These are phyloP conservation scores for Mariannaea sp. DNA, from an alignment of 2,329 filamentous ascomycete species.

Conservation along the genomic window DNA sequence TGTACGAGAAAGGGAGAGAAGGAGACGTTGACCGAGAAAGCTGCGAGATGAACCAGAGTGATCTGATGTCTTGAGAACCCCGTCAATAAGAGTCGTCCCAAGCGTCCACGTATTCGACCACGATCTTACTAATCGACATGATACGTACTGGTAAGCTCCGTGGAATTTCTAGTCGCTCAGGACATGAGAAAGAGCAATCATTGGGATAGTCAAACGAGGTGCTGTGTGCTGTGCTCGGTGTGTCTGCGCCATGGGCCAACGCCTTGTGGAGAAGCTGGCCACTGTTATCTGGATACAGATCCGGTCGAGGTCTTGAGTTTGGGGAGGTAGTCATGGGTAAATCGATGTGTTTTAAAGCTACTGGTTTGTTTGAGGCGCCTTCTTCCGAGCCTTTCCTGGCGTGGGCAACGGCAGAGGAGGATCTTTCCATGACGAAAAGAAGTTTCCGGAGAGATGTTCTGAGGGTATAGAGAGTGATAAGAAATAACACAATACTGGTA, in stretches of 20 bases:
- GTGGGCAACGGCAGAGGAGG: not conserved
- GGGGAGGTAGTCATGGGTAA: not conserved
- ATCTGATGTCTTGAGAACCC: slow-evolving; percentile 16
- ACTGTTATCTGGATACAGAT: not conserved
- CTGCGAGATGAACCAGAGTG: slow-evolving; percentile 18
- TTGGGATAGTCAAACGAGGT: slow-evolving; percentile 1
- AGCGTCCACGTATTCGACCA: not conserved
- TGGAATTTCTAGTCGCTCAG: slow-evolving; percentile 16
- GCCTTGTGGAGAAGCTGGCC: not conserved
- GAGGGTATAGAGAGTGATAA: not conserved
- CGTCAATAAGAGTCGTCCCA: not conserved
- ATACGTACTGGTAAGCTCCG: slow-evolving; percentile 2
- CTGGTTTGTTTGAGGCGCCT: not conserved
- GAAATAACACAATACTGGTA: not conserved
- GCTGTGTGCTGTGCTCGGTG: not conserved
- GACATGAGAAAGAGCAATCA: slow-evolving; percentile 22
- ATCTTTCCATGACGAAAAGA: not conserved
- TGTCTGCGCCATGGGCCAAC: not conserved
- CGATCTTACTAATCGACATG: not conserved
- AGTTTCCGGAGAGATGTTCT: no score
- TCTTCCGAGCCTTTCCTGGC: not conserved
- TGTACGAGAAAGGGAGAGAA: slow-evolving; percentile 33
- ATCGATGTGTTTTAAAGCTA: no score
- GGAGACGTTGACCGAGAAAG: slow-evolving; percentile 23
- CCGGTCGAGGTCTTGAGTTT: not conserved